phyloP scores from a whole-genome alignment of 495 filamentous ascomycete genomes.

The Aspergillus ellipticus region DNA sequence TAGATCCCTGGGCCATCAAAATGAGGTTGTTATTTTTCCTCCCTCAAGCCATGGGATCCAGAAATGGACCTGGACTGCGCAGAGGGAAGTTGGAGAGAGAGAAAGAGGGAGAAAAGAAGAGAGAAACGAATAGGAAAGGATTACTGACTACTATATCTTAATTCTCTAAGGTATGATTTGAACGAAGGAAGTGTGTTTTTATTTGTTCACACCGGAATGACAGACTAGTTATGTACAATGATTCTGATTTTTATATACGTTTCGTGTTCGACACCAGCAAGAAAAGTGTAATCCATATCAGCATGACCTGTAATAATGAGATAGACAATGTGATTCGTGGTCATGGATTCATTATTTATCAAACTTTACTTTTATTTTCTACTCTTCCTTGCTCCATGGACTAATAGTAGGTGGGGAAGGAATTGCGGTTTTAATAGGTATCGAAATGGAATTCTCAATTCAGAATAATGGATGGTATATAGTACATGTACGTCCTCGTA shows the following conservation, averaged over 20 bases:
- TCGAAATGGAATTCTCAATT: background rate
- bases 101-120: background rate
- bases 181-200: background rate
- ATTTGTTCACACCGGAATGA: background rate
- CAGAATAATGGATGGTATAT: background rate
- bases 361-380: background rate
- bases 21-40: background rate
- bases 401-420: background rate
- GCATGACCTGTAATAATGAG: conserved; percentile 19
- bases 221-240: conserved; percentile 13
- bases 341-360: conserved; percentile 2
- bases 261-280: background rate
- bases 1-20: background rate
- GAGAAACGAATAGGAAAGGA: background rate
- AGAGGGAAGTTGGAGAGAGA: background rate
- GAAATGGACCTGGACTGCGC: background rate
- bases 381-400: background rate
- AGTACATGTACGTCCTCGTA: background rate
- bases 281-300: conserved; percentile 14
- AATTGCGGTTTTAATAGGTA: no score
- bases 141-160: background rate
- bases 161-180: background rate
- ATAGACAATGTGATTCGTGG: conserved; percentile 15
- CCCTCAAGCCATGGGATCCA: background rate
- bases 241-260: conserved; percentile 13